These are phyloP conservation scores for Colletotrichum cuscutae DNA, from an alignment of 2,329 filamentous ascomycete genomes.

Conservation along the genomic window DNA sequence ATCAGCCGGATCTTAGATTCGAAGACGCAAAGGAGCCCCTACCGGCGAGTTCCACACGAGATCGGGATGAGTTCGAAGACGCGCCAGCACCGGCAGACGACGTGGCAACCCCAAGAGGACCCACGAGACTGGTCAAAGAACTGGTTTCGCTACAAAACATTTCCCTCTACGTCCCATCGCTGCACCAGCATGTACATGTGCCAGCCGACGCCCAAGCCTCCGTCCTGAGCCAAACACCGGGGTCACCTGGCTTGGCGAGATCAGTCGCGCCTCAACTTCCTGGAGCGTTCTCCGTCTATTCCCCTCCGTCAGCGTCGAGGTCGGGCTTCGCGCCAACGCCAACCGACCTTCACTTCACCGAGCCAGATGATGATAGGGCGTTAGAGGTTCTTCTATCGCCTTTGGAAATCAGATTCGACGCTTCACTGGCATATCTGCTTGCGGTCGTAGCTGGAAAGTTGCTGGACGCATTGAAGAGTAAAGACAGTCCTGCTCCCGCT, in stretches of 20 bases:
- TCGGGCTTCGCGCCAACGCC: constrained; percentile 15
- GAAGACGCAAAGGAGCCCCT: background rate
- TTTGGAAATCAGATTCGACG: constrained; percentile 63
- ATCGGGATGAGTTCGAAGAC: constrained; percentile 6
- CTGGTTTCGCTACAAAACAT: constrained; percentile 60
- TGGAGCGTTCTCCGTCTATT: constrained; percentile 68
- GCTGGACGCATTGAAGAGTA: constrained; percentile 54
- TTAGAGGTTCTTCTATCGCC: constrained; percentile 65
- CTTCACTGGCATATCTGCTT: constrained; percentile 65
- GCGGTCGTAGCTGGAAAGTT: constrained; percentile 62
- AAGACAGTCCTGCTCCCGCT: constrained; percentile 29
- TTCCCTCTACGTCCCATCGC: constrained; percentile 65
- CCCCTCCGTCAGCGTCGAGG: constrained; percentile 25
- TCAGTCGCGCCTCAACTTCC: constrained; percentile 64
- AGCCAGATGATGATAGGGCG: constrained; percentile 41
- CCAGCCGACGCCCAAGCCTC: constrained; percentile 43
- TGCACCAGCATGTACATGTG: constrained; percentile 56
- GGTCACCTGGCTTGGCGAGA: constrained; percentile 42
- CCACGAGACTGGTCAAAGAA: constrained; percentile 66
- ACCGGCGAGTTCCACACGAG: background rate
- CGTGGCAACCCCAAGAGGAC: constrained; percentile 60
- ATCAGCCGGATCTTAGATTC: constrained; percentile 25
- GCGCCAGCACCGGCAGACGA: constrained; percentile 47
- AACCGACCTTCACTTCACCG: constrained; percentile 12
- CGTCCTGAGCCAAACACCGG: constrained; percentile 41